Conservation (phyloP, 2,329 filamentous ascomycete species). For the Colletotrichum tamarilloi region DNA sequence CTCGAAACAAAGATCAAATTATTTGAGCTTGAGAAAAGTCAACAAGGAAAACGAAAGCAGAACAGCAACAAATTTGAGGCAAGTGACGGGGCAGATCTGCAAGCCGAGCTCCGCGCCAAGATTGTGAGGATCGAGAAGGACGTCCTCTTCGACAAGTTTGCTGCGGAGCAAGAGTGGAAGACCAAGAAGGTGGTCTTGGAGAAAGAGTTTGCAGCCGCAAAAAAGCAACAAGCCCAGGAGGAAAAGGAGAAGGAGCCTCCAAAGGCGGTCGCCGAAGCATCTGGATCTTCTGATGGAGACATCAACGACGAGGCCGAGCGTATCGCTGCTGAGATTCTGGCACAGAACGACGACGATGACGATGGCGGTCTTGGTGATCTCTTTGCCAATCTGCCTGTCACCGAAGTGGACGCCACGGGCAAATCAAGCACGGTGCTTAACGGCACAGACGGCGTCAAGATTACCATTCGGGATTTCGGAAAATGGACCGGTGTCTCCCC, state of each 20-base stretch:
- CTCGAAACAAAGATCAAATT: constrained; percentile 77
- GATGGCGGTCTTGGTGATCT: constrained; percentile 66
- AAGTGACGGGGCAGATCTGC: constrained; percentile 61
- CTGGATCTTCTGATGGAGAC: constrained; percentile 54
- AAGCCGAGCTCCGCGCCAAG: constrained; percentile 77
- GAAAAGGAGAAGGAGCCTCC: constrained; percentile 40
- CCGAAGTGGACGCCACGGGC: constrained; percentile 69
- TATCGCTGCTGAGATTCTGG: constrained; percentile 69
- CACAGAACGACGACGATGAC: constrained; percentile 64
- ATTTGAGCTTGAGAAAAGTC: constrained; percentile 67
- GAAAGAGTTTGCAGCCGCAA: constrained; percentile 66
- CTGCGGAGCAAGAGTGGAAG: constrained; percentile 75
- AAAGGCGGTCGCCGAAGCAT: constrained; percentile 33
- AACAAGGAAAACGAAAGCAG: constrained; percentile 55
- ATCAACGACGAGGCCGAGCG: constrained; percentile 67
- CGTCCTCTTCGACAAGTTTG: constrained; percentile 76
- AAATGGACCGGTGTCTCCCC: constrained; percentile 83
- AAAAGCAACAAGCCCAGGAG: constrained; percentile 51
- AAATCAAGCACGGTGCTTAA: constrained; percentile 68
- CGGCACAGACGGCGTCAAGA: constrained; percentile 61
- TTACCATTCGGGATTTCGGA: constrained; percentile 84
- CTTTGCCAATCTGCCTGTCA: constrained; percentile 70
- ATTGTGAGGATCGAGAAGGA: constrained; percentile 82
- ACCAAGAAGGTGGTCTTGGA: constrained; percentile 68
- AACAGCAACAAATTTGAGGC: constrained; percentile 49